Evolutionary conservation across 1,139 yeast genomes (phyloP).

Genomic region (Scheffersomyces illinoinensis): DNA sequence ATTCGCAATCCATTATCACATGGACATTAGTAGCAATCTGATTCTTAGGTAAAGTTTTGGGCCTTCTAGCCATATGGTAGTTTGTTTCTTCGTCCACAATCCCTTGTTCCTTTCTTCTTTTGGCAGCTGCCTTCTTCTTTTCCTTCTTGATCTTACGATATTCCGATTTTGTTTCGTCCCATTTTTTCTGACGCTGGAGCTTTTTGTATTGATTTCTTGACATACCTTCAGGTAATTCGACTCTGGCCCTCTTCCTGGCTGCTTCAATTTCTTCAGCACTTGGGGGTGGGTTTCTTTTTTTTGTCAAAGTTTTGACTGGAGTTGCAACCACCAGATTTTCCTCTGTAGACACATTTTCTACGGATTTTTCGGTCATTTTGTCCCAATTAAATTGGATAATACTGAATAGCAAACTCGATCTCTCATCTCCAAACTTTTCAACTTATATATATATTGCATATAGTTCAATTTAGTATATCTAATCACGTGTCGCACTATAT

Average conservation of each 20-base stretch:
- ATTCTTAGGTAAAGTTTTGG: slow-evolving; percentile 33
- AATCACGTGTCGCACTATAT: background rate
- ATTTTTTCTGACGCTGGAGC: slow-evolving; percentile 55
- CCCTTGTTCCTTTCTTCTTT: slow-evolving; percentile 28
- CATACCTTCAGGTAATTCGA: slow-evolving; percentile 74
- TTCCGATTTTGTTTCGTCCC: slow-evolving; percentile 67
- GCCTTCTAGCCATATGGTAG: slow-evolving; percentile 29
- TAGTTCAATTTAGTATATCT: background rate
- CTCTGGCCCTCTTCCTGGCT: slow-evolving; percentile 14
- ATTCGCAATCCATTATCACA: slow-evolving; percentile 81
- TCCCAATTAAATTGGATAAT: background rate
- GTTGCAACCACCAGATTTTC: background rate
- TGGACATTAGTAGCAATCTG: slow-evolving; percentile 50
- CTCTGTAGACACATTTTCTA: background rate
- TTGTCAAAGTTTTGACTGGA: background rate
- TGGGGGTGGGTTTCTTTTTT: slow-evolving; percentile 11
- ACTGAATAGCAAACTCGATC: background rate
- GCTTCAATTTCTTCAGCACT: slow-evolving; percentile 16
- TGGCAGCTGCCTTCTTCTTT: slow-evolving; percentile 49
- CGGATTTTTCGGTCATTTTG: background rate
- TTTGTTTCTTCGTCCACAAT: slow-evolving; percentile 15
- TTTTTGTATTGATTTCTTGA: slow-evolving; percentile 83
- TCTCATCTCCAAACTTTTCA: slow-evolving; percentile 1
- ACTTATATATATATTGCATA: background rate
- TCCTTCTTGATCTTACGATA: slow-evolving; percentile 52